Evolutionary conservation across 305 asterid species (phyloP).

Genomic region (Fraxinus latifolia): DNA sequence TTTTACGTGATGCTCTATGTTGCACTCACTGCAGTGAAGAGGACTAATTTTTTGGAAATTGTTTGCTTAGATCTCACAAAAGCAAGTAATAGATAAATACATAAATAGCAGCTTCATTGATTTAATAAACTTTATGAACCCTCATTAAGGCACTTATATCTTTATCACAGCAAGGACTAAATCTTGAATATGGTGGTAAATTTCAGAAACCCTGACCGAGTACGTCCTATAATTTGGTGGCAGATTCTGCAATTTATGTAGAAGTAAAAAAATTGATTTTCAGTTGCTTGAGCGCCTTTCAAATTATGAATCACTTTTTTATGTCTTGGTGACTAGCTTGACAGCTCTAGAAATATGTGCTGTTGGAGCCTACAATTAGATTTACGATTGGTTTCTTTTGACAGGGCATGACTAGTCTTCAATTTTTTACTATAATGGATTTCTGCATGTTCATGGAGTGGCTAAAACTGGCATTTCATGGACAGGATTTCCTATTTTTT

Average conservation of each 20-base stretch:
- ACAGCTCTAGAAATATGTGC: background rate
- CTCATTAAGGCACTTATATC: background rate
- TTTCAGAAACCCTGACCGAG: background rate
- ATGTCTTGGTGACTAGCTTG: background rate
- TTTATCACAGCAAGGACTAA: background rate
- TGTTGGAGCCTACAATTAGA: background rate
- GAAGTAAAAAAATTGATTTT: background rate
- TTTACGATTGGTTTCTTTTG: background rate
- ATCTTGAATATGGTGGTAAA: background rate
- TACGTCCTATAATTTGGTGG: background rate
- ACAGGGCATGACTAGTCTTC: background rate
- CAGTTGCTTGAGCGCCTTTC: background rate
- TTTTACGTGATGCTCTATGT: background rate
- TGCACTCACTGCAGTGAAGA: background rate
- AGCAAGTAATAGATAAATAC: background rate
- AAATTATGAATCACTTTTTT: background rate
- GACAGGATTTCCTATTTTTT: constrained; percentile 2
- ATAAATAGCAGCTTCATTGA: background rate
- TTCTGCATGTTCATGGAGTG: background rate
- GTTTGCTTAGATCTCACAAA: background rate
- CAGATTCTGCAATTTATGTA: background rate
- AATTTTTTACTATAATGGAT: background rate
- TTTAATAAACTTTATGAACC: background rate
- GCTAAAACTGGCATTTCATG: background rate
- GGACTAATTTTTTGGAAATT: background rate